Conservation (phyloP, 805 yeast genomes). For the Metschnikowia henanensis region DNA sequence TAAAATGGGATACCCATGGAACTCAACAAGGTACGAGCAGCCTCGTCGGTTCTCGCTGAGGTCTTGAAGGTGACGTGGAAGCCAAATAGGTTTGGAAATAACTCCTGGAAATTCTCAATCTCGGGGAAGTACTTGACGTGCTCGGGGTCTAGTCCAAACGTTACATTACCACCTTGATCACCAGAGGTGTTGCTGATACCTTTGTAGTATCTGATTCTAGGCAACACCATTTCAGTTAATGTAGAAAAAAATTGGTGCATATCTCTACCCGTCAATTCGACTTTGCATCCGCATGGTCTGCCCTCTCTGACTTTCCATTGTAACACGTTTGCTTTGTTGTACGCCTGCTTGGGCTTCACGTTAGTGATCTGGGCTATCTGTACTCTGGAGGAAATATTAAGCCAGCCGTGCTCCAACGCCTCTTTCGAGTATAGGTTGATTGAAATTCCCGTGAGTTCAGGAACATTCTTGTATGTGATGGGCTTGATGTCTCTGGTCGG, state of each 20-base stretch:
- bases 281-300: slow-evolving; percentile 88
- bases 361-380: slow-evolving; percentile 96
- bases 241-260: slow-evolving; percentile 86
- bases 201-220: slow-evolving; percentile 83
- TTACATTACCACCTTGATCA: slow-evolving; percentile 80
- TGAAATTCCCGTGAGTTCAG: slow-evolving; percentile 64
- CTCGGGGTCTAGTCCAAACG: slow-evolving; percentile 78
- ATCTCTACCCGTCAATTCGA: slow-evolving; percentile 71
- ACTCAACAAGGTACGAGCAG: slow-evolving; percentile 83
- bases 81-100: slow-evolving; percentile 86
- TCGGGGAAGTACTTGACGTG: slow-evolving; percentile 89
- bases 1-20: slow-evolving; percentile 79
- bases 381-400: slow-evolving; percentile 72
- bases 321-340: slow-evolving; percentile 76
- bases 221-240: slow-evolving; percentile 87
- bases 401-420: slow-evolving; percentile 67
- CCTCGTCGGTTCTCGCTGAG: slow-evolving; percentile 84
- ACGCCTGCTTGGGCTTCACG: slow-evolving; percentile 70
- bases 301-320: slow-evolving; percentile 88
- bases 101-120: slow-evolving; percentile 83
- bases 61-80: slow-evolving; percentile 85
- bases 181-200: slow-evolving; percentile 81
- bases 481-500: slow-evolving; percentile 75
- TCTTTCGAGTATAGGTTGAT: slow-evolving; percentile 76
- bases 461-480: slow-evolving; percentile 67